Percentiles rank a stretch among this genome's conserved stretches.
Conservation (phyloP, 2,329 filamentous ascomycete genomes). For the Stachybotrys elegans region DNA sequence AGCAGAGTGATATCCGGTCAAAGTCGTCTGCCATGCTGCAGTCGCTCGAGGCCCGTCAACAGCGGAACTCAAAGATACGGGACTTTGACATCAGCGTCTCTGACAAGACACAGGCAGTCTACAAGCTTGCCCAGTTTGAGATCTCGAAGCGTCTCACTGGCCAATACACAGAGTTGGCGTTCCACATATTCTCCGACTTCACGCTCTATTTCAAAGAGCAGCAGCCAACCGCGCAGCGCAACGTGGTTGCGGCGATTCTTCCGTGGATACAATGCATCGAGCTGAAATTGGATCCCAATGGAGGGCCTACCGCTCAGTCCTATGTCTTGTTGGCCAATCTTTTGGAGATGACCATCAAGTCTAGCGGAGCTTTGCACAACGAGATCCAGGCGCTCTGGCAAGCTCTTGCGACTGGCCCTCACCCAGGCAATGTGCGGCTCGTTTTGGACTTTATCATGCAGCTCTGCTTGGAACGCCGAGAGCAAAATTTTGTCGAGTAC, state of each 20-base stretch:
- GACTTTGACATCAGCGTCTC: slow-evolving; percentile 98
- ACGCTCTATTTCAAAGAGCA: slow-evolving; percentile 88
- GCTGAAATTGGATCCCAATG: slow-evolving; percentile 84
- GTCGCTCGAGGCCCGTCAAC: slow-evolving; percentile 74
- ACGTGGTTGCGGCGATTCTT: slow-evolving; percentile 88
- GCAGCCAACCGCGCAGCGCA: slow-evolving; percentile 76
- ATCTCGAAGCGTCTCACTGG: slow-evolving; percentile 87
- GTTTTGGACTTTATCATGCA: slow-evolving; percentile 96
- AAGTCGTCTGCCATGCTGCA: slow-evolving; percentile 81
- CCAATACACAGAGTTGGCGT: slow-evolving; percentile 83
- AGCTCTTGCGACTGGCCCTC: slow-evolving; percentile 85
- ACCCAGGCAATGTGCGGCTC: slow-evolving; percentile 88
- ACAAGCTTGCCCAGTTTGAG: slow-evolving; percentile 95
- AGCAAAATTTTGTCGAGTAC: slow-evolving; percentile 97
- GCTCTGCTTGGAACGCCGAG: slow-evolving; percentile 84
- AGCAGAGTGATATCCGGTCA: slow-evolving; percentile 81
- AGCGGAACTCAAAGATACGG: slow-evolving; percentile 79
- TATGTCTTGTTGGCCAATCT: slow-evolving; percentile 94
- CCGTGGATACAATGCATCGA: slow-evolving; percentile 97
- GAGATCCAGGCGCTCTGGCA: slow-evolving; percentile 98
- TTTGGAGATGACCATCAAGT: slow-evolving; percentile 93
- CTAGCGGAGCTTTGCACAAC: slow-evolving; percentile 82
- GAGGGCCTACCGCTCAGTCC: slow-evolving; percentile 82
- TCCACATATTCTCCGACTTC: slow-evolving; percentile 94
- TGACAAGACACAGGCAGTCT: slow-evolving; percentile 96